Evolutionary conservation across 352 stramenopile genomes (phyloP), one percentile per base, ranked within the genome.

Genomic region (Globisporangium irregulare): DNA sequence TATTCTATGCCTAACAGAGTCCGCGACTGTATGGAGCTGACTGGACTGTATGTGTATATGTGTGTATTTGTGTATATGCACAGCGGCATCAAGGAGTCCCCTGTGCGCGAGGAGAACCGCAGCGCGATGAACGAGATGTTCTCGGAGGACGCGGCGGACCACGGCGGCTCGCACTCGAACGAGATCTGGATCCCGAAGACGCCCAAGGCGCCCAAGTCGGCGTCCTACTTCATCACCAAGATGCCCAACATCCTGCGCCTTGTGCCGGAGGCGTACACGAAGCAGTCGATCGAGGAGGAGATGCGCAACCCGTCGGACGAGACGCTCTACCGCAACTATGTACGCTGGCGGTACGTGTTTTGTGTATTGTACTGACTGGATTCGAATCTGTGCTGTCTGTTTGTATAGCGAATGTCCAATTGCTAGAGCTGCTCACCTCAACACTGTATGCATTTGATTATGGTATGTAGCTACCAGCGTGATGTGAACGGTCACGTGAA

Each of bases 211-310:
- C 57, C 79, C 56, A 90, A 87, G 71, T 75, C 73, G 3, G 74
- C 84, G 63, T 80, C 80, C 59, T 76, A 83, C 63, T 94, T 88
- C 59, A 85, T 93, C 66, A 85, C 74, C 51, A 92, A 93, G 74
- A 93, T 93, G 80, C 87, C 87, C 59, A 95, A 95, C 66, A 93
- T 95, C 66, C 65, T 95, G 43, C 84, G 87, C 1, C 82, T 95
- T 24, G 79, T 95, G 59, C 86, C 82, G 0, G 82, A 93, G 48
- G 77, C 82, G 4, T 95, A 93, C 69, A 94, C 87, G 14, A 84
- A 85, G 69, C 77, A 91, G 32, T 68, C 78, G 22, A 95, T 95
- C 43, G 64, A 78, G 50, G 81, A 90, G 3, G 87, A 95, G 69
- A 95, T 93, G 84, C 73, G 64, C n/a, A 89, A 94, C 65, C 87